phyloP scores from a whole-genome alignment of 2,329 filamentous ascomycete genomes.

The Parasarocladium wereldwijsianum region DNA sequence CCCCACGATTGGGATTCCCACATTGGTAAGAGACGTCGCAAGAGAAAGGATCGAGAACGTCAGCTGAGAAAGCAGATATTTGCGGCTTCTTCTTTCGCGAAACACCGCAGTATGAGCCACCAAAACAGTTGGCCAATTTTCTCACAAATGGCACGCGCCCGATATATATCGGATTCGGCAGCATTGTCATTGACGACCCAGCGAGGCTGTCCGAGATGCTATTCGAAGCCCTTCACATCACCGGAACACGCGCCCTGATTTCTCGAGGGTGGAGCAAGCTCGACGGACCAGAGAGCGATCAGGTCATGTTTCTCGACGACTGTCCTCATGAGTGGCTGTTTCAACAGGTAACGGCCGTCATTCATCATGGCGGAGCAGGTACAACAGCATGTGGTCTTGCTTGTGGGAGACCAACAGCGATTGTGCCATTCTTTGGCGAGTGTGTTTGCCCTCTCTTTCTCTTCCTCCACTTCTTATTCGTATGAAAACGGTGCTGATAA shows the following conservation, averaged over 20 bases:
- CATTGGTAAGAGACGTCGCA: constrained; percentile 26
- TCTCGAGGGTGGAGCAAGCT: constrained; percentile 61
- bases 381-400: constrained; percentile 58
- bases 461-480: neutral
- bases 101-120: constrained; percentile 37
- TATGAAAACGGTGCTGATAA: neutral
- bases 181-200: constrained; percentile 57
- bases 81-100: constrained; percentile 55
- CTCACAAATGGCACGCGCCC: constrained; percentile 40
- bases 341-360: constrained; percentile 44
- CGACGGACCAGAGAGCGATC: constrained; percentile 40
- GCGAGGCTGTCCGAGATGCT: constrained; percentile 51
- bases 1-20: constrained; percentile 49
- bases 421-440: constrained; percentile 58
- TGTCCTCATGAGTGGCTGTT: constrained; percentile 65
- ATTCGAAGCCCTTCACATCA: constrained; percentile 45
- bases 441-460: neutral
- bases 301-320: constrained; percentile 55
- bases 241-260: constrained; percentile 52
- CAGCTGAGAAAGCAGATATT: constrained; percentile 16
- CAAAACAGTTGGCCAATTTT: constrained; percentile 37
- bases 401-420: constrained; percentile 52
- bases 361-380: constrained; percentile 60
- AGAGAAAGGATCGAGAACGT: neutral
- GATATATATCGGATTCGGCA: constrained; percentile 60